These are phyloP conservation scores for Chenopodium formosanum DNA, from an alignment of 148 eudicot species.

Conservation along the genomic window DNA sequence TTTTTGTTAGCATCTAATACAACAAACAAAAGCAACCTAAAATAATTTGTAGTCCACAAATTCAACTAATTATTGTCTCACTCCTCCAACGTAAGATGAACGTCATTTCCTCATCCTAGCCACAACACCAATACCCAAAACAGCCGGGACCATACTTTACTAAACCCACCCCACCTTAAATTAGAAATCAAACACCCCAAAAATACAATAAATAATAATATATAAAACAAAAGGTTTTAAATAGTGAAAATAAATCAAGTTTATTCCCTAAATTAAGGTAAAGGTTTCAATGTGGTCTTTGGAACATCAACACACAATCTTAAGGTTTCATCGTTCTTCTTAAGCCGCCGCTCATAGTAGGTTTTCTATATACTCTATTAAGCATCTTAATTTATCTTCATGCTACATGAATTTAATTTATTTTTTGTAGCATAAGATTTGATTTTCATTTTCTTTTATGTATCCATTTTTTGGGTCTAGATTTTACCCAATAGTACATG, in stretches of 20 bases:
- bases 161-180: not conserved
- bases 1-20: not conserved
- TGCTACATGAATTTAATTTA: not conserved
- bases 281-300: conserved; percentile 7
- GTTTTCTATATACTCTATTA: not conserved
- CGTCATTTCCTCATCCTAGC: conserved; percentile 1
- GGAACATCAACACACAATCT: not conserved
- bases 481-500: not conserved
- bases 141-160: conserved; percentile 3
- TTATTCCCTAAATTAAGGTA: conserved; percentile 14
- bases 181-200: not conserved
- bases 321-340: conserved; percentile 13
- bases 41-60: not conserved
- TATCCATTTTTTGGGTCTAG: not conserved
- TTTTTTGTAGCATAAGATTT: not conserved
- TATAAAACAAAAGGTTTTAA: not conserved
- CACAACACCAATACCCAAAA: conserved; percentile 14
- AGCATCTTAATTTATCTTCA: not conserved
- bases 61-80: not conserved
- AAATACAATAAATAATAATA: not conserved
- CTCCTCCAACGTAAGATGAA: conserved; percentile 1
- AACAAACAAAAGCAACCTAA: not conserved
- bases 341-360: not conserved
- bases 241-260: not conserved
- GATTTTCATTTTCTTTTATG: not conserved